Evolutionary conservation across 2,329 filamentous ascomycete genomes (phyloP), one percentile per base, ranked within the genome.

Genomic region (Bipolaris victoriae): DNA sequence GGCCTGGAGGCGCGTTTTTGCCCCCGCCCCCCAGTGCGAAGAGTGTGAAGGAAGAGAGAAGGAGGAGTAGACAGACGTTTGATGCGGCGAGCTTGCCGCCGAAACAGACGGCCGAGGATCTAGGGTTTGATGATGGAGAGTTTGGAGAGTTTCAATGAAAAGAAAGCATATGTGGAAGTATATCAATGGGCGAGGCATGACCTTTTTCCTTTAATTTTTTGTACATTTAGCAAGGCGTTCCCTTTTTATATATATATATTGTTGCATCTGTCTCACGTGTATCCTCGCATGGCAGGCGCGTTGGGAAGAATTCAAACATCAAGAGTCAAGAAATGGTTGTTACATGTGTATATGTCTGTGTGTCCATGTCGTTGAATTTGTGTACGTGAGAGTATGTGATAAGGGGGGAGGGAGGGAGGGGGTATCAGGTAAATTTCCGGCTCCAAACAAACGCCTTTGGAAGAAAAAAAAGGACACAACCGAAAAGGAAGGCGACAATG

Each of bases 91-190:
- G 45, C 36, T 22, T 41, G 31, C 57, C 60, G 45, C 52, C 56
- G 2, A 63, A 62, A 22, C 67, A 67, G 51, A 77, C 76, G 39
- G 79, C 80, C 15, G 74, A 88, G 70, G 88, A 92, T 57, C 70
- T 94, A 63, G 91, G 91, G 0, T 95, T 95, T 68, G 91, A 96
- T 69, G 90, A 96, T 73, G 92, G 91, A 1, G 89, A 94, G 71
- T 93, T 92, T 83, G 91, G 91, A 18, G 91, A 96, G 77, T 96
- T 96, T 78, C 82, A 84, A 69, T 84, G 46, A 16, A n/a, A 11
- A 11, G 9, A 33, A n/a, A n/a, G 11, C 1, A 5, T 26, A 26
- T 15, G 22, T 9, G 15, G 7, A 44, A 16, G 24, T 24, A 31
- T 15, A 31, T 1, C 37, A 43, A 11, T 33, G 20, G 20, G 44